Conservation (phyloP, 129 eudicot genomes). For the Pittosporum tobira region DNA sequence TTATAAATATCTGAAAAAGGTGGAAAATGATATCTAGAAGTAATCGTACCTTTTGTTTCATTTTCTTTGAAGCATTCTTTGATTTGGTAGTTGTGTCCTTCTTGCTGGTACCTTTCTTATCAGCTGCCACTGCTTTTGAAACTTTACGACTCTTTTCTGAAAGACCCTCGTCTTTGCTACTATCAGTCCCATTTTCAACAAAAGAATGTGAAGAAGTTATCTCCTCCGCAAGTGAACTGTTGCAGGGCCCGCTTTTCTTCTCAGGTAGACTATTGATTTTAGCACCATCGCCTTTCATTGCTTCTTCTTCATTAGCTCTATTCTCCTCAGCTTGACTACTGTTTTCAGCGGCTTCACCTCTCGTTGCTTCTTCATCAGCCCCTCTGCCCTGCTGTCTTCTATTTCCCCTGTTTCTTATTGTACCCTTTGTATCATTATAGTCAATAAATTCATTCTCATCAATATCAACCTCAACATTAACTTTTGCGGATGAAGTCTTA, state of each 20-base stretch:
- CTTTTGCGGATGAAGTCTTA: conserved; percentile 24
- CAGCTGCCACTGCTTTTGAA: conserved; percentile 32
- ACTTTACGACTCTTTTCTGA: conserved; percentile 29
- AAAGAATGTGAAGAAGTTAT: conserved; percentile 24
- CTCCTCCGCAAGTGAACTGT: conserved; percentile 25
- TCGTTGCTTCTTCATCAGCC: conserved; percentile 32
- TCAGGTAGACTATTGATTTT: conserved; percentile 22
- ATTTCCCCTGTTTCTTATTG: conserved; percentile 59
- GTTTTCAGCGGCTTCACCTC: conserved; percentile 11
- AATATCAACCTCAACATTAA: conserved; percentile 31
- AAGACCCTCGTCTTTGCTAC: conserved; percentile 18
- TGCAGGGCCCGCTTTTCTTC: conserved; percentile 25
- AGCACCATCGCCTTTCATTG: conserved; percentile 8
- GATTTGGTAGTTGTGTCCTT: conserved; percentile 41
- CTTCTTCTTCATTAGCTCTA: conserved; percentile 19
- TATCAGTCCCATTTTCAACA: conserved; percentile 24
- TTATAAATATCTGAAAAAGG: background rate
- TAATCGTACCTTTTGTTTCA: conserved; percentile 60
- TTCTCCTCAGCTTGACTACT: conserved; percentile 13
- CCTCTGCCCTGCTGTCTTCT: conserved; percentile 37
- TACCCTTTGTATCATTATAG: conserved; percentile 52
- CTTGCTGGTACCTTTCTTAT: conserved; percentile 37
- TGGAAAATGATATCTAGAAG: too few relatives aligned
- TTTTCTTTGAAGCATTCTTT: conserved; percentile 44
- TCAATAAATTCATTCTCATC: conserved; percentile 71